Base-by-base conservation (phyloP, 2,329 filamentous ascomycete species). In the Fusarium sp. region DNA sequence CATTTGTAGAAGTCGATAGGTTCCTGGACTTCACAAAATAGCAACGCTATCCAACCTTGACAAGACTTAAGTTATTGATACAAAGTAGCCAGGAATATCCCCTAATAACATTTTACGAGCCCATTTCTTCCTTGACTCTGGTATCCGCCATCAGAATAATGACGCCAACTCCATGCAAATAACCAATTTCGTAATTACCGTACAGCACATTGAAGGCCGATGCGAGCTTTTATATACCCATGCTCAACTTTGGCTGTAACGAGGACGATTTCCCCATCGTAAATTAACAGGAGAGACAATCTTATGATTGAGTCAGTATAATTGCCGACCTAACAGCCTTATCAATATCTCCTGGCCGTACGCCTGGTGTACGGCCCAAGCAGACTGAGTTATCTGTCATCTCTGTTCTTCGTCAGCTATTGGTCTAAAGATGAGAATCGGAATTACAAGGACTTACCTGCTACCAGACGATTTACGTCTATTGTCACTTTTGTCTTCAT, bases 301-400 rank as follows among this genome's bases (percentile, higher is more conserved):
- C 4, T 22, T 41, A 44, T 43, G 51, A 46, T 15, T 62, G 48
- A 22, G 50, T 53, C 43, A 70, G 66, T 22, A 64, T 45, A 10
- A 74, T 72, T 5, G 71, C 56, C 10, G 52, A 51, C 28, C 52
- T 71, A n/a, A 74, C 68, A 10, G 79, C 77, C 17, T 49, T 66
- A 48, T 80, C 68, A 2, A 83, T 67, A 43, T 83, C 80, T 39
- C 74, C 78, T 1, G 78, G 78, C 8, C 80, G 76, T 11, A 82
- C 60, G 0, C 79, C 81, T 0, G 81, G 80, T 3, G 75, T 75
- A 7, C 79, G 73, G 10, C 80, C 81, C 9, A 83, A 65, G 40
- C 80, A 83, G 8, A 82, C 75, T 17, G 79, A 76, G 15, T 60
- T 74, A 4, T 60, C 56, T 1, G 75, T 73, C 45, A 83, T 65